Conservation (phyloP, 129 eudicot genomes). For the Chrysanthemum makinoi region DNA sequence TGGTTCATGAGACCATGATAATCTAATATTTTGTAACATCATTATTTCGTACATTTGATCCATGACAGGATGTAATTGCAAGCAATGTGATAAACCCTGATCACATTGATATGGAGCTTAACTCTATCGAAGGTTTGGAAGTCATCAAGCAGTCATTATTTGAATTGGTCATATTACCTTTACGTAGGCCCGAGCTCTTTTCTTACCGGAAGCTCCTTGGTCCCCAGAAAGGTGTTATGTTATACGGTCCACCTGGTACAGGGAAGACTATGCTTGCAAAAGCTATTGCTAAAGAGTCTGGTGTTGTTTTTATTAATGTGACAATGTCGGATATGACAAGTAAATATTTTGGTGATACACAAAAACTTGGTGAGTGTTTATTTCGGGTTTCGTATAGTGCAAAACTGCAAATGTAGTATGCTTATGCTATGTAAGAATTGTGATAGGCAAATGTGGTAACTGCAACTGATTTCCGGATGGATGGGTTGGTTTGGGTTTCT, state of each 20-base stretch:
- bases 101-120: conserved; percentile 70
- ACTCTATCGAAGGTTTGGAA: conserved; percentile 83
- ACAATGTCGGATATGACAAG: conserved; percentile 81
- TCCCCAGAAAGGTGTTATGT: conserved; percentile 84
- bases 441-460: background rate
- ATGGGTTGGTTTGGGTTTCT: background rate
- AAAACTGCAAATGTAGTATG: background rate
- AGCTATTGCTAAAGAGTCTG: conserved; percentile 94
- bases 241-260: conserved; percentile 95
- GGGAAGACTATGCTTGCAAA: conserved; percentile 98
- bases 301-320: conserved; percentile 89
- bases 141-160: conserved; percentile 60
- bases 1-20: too few species aligned
- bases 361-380: conserved; percentile 66
- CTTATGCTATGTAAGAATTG: background rate
- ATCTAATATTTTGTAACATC: too few species aligned
- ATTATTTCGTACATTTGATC: background rate
- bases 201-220: conserved; percentile 82
- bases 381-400: too few species aligned
- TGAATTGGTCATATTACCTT: conserved; percentile 77
- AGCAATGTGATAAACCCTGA: conserved; percentile 89
- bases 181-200: conserved; percentile 81
- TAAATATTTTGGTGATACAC: conserved; percentile 92
- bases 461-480: background rate
- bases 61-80: conserved; percentile 75